Evolutionary conservation across 106 monocot species (phyloP), one percentile per base, ranked within the genome.

Genomic region (Apostasia ramifera): DNA sequence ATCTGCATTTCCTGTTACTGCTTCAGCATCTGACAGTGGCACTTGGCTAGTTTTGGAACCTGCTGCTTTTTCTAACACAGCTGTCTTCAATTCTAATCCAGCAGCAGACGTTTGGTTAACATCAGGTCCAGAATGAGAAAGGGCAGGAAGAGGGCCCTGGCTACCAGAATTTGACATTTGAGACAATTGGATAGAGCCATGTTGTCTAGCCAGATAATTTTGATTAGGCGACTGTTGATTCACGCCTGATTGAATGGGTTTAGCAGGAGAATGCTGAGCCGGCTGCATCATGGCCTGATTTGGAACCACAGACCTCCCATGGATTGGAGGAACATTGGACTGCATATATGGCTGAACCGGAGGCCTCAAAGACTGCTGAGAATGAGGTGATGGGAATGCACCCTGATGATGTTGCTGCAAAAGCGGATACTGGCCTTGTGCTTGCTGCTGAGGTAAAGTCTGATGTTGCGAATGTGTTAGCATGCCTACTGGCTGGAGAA

Each of bases 381-480:
- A 60, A 44, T 72, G 79, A n/a, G 65, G 87, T 10, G 74, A 50
- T 39, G 75, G 70, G 7, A 66, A 47, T 57, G 77, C 44, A 7
- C 77, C 83, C 12, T 77, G 87, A 1, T 77, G 83, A 14, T 66
- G 57, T 15, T 47, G 53, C 61, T 80, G 80, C 26, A 54, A 59
- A 6, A 65, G 63, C 48, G 57, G 70, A 38, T 60, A 52, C 38
- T 72, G 66, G 4, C 59, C 50, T n/a, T 55, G 66, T 59, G 70
- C 43, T 48, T 76, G 75, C 26, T 74, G 71, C 2, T 74, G 69
- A 55, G 79, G 71, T 9, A 78, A 59, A 57, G 61, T 53, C 41
- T 59, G 85, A 40, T 79, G 85, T 49, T 67, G 70, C 55, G 65
- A 42, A n/a, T 67, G 81, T 37, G 81, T 52, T 38, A 67, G 87